Evolutionary conservation across 176 grass and related monocot genomes (phyloP).

Genomic region (Lolium perenne): DNA sequence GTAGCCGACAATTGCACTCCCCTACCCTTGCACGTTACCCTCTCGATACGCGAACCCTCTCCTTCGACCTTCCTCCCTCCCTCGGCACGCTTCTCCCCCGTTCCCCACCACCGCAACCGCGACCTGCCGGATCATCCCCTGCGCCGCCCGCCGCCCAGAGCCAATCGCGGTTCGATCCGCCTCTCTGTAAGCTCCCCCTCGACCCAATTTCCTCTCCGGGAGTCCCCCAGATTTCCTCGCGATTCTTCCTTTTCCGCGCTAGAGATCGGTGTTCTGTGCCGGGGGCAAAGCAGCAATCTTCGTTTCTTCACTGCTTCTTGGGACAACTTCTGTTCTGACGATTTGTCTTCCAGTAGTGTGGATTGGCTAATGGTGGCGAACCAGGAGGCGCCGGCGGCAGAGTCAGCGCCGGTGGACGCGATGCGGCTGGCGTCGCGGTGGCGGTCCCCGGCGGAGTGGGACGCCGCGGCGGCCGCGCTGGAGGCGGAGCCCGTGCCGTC

Average conservation of each 20-base stretch:
- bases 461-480: constrained; percentile 49
- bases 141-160: not conserved
- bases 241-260: not conserved
- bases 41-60: not conserved
- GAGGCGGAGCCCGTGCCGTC: constrained; percentile 80
- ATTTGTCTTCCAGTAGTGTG: not conserved
- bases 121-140: constrained; percentile 22
- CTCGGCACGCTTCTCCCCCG: not conserved
- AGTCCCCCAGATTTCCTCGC: not conserved
- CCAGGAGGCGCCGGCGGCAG: constrained; percentile 40
- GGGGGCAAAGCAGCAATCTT: not conserved
- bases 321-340: not conserved
- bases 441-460: constrained; percentile 73
- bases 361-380: constrained; percentile 57
- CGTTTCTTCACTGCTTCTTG: not conserved
- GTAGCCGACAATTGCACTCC: not conserved
- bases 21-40: not conserved
- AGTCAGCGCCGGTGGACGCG: constrained; percentile 49
- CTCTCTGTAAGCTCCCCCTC: constrained; percentile 39
- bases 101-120: constrained; percentile 17
- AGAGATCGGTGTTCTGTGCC: constrained; percentile 33
- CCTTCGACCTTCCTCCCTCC: not conserved
- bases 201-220: not conserved
- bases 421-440: constrained; percentile 73
- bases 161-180: not conserved